Percentiles rank a stretch among this genome's conserved stretches.
phyloP scores from a whole-genome alignment of 768 basidiomycete species.

The Peribolospora baueri region DNA sequence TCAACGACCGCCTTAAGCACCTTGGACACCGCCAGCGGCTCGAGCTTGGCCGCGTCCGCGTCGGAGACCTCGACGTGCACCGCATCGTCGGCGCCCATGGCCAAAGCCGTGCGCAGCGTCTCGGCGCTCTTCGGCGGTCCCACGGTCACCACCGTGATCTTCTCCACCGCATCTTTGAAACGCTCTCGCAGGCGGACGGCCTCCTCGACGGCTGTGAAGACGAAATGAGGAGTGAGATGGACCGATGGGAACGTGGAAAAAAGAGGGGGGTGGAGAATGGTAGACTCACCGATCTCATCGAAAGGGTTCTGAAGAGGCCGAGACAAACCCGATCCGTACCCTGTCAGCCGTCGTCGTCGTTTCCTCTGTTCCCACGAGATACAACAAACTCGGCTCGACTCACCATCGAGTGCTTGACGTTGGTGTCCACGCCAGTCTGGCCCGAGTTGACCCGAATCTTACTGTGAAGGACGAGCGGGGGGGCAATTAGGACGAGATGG shows the following conservation, averaged over 20 bases:
- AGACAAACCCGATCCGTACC: not conserved
- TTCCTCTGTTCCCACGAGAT: not conserved
- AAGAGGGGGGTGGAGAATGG: not conserved
- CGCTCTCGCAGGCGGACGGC: constrained; percentile 80
- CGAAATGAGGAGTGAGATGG: not conserved
- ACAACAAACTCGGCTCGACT: constrained; percentile 12
- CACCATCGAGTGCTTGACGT: constrained; percentile 98
- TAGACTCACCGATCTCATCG: constrained; percentile 74
- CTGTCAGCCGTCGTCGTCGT: not conserved
- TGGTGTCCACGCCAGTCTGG: constrained; percentile 85
- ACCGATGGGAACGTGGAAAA: not conserved
- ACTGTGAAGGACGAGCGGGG: constrained; percentile 11
- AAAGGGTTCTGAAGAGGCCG: constrained; percentile 55
- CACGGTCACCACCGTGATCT: constrained; percentile 80
- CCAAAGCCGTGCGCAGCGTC: constrained; percentile 79
- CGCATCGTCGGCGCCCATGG: constrained; percentile 87
- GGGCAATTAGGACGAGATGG: not conserved
- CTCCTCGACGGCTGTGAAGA: constrained; percentile 63
- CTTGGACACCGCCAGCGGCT: constrained; percentile 78
- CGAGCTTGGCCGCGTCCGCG: constrained; percentile 34
- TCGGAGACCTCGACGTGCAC: constrained; percentile 76
- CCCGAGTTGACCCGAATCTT: constrained; percentile 92
- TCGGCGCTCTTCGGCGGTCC: constrained; percentile 75
- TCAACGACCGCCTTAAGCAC: constrained; percentile 53
- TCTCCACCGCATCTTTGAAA: constrained; percentile 47